Conservation (phyloP, 306 rosid species). For the Rosa lucieae region DNA sequence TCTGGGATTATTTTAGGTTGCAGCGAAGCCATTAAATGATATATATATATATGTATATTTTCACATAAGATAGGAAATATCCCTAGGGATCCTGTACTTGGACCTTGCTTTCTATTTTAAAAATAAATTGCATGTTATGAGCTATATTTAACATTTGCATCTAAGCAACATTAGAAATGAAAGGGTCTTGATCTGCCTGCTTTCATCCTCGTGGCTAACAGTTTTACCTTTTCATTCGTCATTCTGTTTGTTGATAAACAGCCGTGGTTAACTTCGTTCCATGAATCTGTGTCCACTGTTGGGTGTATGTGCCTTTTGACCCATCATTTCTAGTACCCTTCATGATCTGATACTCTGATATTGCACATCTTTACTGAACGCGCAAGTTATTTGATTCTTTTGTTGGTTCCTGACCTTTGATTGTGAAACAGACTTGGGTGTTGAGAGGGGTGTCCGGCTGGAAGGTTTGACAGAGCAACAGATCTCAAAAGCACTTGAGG, state of each 20-base stretch:
- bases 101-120: not conserved
- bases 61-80: not conserved
- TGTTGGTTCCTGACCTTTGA: constrained; percentile 16
- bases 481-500: constrained; percentile 82
- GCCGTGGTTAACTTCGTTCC: not conserved
- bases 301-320: not conserved
- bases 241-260: not conserved
- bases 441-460: constrained; percentile 74
- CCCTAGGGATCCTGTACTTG: not conserved
- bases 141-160: not conserved
- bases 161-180: constrained; percentile 1
- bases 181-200: not conserved
- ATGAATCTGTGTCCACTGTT: not conserved
- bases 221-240: not conserved
- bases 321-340: not conserved
- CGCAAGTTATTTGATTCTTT: not conserved
- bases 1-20: not conserved
- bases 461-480: constrained; percentile 84
- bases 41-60: too few species aligned
- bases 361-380: not conserved
- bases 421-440: constrained; percentile 66
- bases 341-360: not conserved
- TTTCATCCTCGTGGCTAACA: not conserved
- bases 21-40: too few species aligned
- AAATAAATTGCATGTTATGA: not conserved